Conservation (phyloP, 176 grass and related monocot species). For the Oryza rufipogon region DNA sequence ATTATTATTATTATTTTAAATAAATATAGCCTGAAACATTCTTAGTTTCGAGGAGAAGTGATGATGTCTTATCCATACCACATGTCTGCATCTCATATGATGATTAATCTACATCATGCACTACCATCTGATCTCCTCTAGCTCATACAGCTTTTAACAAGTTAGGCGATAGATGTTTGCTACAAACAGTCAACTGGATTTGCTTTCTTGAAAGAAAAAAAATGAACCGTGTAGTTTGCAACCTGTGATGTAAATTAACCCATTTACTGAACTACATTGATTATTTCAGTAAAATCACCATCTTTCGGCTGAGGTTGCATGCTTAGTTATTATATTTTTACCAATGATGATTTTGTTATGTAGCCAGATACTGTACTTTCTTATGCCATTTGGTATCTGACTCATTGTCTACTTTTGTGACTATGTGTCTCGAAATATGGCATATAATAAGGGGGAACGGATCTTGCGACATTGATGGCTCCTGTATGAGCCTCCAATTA, state of each 20-base stretch:
- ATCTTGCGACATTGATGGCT: slow-evolving; percentile 24
- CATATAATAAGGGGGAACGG: slow-evolving; percentile 22
- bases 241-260: slow-evolving; percentile 23
- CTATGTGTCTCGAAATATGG: slow-evolving; percentile 7
- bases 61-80: slow-evolving; percentile 36
- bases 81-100: slow-evolving; percentile 25
- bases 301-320: slow-evolving; percentile 36
- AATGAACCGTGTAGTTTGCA: neutral
- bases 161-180: neutral
- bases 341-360: neutral
- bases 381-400: slow-evolving; percentile 28
- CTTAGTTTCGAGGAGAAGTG: neutral
- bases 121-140: slow-evolving; percentile 46
- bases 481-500: neutral
- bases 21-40: neutral
- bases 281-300: slow-evolving; percentile 37
- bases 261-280: slow-evolving; percentile 21
- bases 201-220: neutral
- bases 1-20: neutral
- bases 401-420: neutral
- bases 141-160: neutral
- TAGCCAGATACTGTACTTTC: neutral
- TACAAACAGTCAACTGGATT: neutral
- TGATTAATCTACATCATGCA: slow-evolving; percentile 29
- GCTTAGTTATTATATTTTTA: neutral